A percentile compares a stretch with the other conserved stretches of the same genome.
Evolutionary conservation across 352 stramenopile genomes (phyloP).

Genomic region (Thraustochytrium sp.): DNA sequence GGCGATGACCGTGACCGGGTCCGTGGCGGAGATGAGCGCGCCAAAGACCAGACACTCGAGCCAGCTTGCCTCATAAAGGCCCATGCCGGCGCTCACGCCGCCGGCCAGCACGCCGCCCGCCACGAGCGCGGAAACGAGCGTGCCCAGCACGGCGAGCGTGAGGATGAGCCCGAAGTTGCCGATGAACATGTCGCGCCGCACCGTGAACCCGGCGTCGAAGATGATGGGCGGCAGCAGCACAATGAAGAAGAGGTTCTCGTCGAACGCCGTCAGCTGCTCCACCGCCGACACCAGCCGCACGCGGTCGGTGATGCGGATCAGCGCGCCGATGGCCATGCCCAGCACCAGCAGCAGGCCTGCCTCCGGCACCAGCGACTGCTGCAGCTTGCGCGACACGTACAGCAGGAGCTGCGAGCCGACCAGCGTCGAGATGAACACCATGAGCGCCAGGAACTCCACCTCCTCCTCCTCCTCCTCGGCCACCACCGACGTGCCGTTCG

Average conservation of each 20-base stretch:
- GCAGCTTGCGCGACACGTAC: constrained; percentile 14
- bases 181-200: constrained; percentile 75
- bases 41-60: constrained; percentile 72
- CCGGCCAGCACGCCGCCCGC: constrained; percentile 58
- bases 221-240: constrained; percentile 75
- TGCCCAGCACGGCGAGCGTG: constrained; percentile 73
- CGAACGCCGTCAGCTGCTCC: constrained; percentile 33
- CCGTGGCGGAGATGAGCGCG: constrained; percentile 72
- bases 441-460: constrained; percentile 18
- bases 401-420: constrained; percentile 8
- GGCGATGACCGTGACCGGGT: constrained; percentile 48
- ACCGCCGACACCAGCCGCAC: background rate
- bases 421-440: constrained; percentile 32
- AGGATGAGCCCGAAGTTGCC: constrained; percentile 76
- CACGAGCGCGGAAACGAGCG: constrained; percentile 71
- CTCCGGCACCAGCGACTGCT: constrained; percentile 38
- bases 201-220: constrained; percentile 81
- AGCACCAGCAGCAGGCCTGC: constrained; percentile 45
- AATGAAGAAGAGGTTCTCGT: constrained; percentile 50
- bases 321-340: constrained; percentile 47
- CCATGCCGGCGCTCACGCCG: constrained; percentile 43
- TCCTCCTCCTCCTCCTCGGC: constrained; percentile 64
- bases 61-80: constrained; percentile 51
- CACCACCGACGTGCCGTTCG: constrained; percentile 1
- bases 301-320: constrained; percentile 7